Evolutionary conservation across 2,329 filamentous ascomycete genomes (phyloP), one percentile per base, ranked within the genome.

Genomic region (Metarhizium anisopliae): DNA sequence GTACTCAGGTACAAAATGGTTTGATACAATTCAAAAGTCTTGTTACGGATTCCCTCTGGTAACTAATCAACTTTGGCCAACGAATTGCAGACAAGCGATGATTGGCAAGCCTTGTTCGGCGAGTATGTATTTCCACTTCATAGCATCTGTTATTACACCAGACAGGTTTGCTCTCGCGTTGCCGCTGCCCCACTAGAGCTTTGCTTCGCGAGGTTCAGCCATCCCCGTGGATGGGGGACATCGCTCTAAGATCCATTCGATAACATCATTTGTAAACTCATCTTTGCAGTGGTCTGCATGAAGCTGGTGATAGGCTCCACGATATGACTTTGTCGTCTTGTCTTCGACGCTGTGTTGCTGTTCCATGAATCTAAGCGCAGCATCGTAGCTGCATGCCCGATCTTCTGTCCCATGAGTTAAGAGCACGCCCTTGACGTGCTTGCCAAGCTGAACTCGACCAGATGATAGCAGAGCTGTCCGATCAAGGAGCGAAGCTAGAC

Each of bases 381-480:
- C 83, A 8, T 80, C 73, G 62, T 82, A 88, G 68, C 81, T 84
- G 50, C 86, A 87, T 35, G 86, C 80, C 63, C 77, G 76, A 68
- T 96, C 92, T 3, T 67, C 77, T n/a, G 84, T 87, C 7, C 92
- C 92, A 71, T 95, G 90, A 0, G 81, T 80, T 35, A 95, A 68
- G 77, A 87, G 87, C 30, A 96, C 66, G 53, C 82, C 80, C 59
- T 74, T 79, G 55, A 89, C 80, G n/a, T 72, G 68, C 29, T 73
- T 68, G 69, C 81, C 68, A 66, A 83, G 68, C 60, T 63, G 72
- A 35, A 83, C 70, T 52, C 74, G 77, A 2, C 85, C 86, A 6
- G 69, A 72, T 5, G 81, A 72, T 58, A 95, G 71, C 54, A 76
- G 77, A 5, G 72, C 72, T 1, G 86, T 86, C 30, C 92, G 81